These are phyloP conservation scores for Starmerella apicola DNA, from an alignment of 805 yeast genomes.

Conservation along the genomic window DNA sequence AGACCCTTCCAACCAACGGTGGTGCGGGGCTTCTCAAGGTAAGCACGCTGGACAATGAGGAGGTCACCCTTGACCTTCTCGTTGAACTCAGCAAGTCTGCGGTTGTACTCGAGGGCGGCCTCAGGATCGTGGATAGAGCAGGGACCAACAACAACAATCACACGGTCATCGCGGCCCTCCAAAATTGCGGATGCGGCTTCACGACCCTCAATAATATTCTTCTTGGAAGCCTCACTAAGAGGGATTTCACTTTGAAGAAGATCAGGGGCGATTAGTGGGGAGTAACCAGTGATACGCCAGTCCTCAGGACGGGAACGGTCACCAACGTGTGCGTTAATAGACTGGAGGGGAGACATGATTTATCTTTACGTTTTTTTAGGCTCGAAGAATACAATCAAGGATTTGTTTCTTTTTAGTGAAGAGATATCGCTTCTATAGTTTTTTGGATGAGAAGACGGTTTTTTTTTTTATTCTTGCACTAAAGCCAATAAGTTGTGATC, in stretches of 20 bases:
- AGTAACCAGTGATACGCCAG: slow-evolving; percentile 59
- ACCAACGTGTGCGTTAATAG: slow-evolving; percentile 21
- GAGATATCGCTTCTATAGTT: too few relatives aligned
- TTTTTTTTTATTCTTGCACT: too few relatives aligned
- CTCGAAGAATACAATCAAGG: too few relatives aligned
- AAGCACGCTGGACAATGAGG: slow-evolving; percentile 90
- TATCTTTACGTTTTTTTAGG: too few relatives aligned
- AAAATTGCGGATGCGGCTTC: slow-evolving; percentile 59
- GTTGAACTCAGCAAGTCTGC: slow-evolving; percentile 44
- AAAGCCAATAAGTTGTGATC: too few relatives aligned
- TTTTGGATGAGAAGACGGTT: too few relatives aligned
- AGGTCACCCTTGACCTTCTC: slow-evolving; percentile 61
- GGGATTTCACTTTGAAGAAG: slow-evolving; percentile 77
- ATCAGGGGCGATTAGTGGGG: slow-evolving; percentile 92
- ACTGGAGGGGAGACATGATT: slow-evolving; percentile 20
- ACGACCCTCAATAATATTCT: slow-evolving; percentile 63
- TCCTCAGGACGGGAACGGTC: slow-evolving; percentile 21
- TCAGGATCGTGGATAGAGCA: slow-evolving; percentile 92
- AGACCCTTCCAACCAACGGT: slow-evolving; percentile 99
- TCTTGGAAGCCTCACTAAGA: slow-evolving; percentile 45
- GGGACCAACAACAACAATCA: slow-evolving; percentile 87
- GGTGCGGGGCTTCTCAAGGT: slow-evolving; percentile 94
- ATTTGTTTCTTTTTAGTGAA: too few relatives aligned
- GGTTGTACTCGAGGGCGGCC: slow-evolving; percentile 84
- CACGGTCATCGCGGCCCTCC: slow-evolving; percentile 73